phyloP scores from a whole-genome alignment of 1,284 basidiomycete genomes.

The Heterobasidion parviporum region DNA sequence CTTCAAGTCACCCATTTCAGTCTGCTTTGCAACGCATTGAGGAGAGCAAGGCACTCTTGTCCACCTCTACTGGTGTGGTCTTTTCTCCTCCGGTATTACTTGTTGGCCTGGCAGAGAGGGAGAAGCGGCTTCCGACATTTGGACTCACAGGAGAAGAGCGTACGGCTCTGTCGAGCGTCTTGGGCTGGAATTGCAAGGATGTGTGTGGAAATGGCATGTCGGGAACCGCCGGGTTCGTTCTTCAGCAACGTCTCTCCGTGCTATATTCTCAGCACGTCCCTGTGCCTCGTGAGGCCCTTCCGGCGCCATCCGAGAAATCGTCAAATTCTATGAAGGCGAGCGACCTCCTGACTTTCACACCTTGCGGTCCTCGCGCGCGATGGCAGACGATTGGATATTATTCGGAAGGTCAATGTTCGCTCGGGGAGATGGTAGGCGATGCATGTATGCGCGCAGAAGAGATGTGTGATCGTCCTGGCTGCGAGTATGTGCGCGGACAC shows the following conservation, averaged over 20 bases:
- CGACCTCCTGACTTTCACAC: slow-evolving; percentile 8
- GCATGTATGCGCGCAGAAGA: slow-evolving; percentile 24
- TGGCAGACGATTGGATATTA: slow-evolving; percentile 47
- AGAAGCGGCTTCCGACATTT: slow-evolving; percentile 27
- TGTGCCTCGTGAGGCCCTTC: slow-evolving; percentile 9
- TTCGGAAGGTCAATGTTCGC: slow-evolving; percentile 16
- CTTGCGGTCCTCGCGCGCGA: slow-evolving; percentile 29
- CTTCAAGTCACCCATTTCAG: slow-evolving; percentile 23
- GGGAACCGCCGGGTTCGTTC: slow-evolving; percentile 44
- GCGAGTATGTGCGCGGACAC: slow-evolving; percentile 30
- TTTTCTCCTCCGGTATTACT: slow-evolving; percentile 40
- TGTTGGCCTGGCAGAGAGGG: slow-evolving; percentile 38
- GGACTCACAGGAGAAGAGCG: slow-evolving; percentile 48
- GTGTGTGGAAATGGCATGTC: slow-evolving; percentile 36
- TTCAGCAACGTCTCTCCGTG: slow-evolving; percentile 50
- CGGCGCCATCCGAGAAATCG: slow-evolving; percentile 9
- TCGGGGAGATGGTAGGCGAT: slow-evolving; percentile 35
- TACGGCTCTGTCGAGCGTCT: slow-evolving; percentile 37
- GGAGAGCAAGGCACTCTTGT: slow-evolving; percentile 31
- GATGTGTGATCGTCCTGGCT: slow-evolving; percentile 33
- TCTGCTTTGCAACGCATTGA: slow-evolving; percentile 32
- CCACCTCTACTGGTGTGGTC: slow-evolving; percentile 42
- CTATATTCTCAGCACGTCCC: slow-evolving; percentile 43
- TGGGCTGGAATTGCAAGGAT: slow-evolving; percentile 51
- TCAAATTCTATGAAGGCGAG: slow-evolving; percentile 7